Percentiles rank a stretch among this genome's conserved stretches.
These are phyloP conservation scores for Recurvomyces mirabilis DNA, from an alignment of 495 filamentous ascomycete species.

Conservation along the genomic window DNA sequence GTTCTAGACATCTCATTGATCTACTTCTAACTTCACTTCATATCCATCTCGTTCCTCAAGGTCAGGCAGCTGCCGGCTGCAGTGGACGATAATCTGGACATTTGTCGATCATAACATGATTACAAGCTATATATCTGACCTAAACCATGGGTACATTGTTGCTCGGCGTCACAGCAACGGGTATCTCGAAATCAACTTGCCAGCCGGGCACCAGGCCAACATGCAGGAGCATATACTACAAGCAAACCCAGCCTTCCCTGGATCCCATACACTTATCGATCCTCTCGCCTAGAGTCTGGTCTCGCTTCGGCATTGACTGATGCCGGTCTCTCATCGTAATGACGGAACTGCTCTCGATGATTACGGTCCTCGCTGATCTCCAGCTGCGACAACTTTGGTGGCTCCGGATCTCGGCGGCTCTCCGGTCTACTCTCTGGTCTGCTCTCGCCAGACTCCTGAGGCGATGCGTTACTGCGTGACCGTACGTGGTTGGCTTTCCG, in stretches of 20 bases:
- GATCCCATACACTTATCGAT: neutral
- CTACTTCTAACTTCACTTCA: no score
- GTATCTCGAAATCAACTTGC: conserved; percentile 1
- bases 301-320: neutral
- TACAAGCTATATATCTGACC: no score
- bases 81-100: no score
- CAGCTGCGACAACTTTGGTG: neutral
- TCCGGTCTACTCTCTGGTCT: conserved; percentile 11
- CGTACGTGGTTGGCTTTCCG: conserved; percentile 3
- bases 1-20: no score
- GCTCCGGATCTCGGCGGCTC: conserved; percentile 9
- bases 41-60: no score
- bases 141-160: no score
- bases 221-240: neutral
- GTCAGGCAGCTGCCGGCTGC: no score
- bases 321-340: neutral
- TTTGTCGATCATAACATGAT: no score
- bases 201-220: neutral
- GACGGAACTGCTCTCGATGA: neutral
- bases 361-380: conserved; percentile 4
- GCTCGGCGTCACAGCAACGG: neutral
- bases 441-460: conserved; percentile 2
- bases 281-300: conserved; percentile 1
- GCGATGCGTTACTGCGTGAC: conserved; percentile 13
- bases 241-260: neutral